A percentile compares a stretch with the other conserved stretches of the same genome.
Conservation (phyloP, 805 yeast genomes). For the Grigorovia transvaalensis region DNA sequence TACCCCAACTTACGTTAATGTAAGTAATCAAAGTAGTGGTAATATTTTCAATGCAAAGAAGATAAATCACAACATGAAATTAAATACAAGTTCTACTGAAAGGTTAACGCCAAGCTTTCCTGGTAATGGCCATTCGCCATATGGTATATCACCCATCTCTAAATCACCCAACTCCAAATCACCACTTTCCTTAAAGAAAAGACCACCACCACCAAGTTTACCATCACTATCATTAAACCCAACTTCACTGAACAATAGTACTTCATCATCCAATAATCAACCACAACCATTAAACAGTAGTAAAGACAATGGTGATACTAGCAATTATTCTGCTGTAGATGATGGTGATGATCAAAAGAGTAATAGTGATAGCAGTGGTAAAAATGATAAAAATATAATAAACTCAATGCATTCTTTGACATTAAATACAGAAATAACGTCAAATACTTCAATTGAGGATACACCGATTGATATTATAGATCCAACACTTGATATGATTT, state of each 20-base stretch:
- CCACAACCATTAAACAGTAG: constrained; percentile 2
- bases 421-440: not conserved
- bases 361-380: not conserved
- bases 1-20: not conserved
- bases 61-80: not conserved
- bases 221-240: constrained; percentile 7
- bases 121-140: not conserved
- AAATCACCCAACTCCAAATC: constrained; percentile 1
- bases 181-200: constrained; percentile 12
- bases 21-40: not conserved
- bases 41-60: not conserved
- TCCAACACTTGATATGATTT: not conserved
- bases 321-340: not conserved
- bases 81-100: not conserved
- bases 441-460: not conserved
- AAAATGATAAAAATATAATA: not conserved
- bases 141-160: not conserved
- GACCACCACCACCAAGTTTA: constrained; percentile 26
- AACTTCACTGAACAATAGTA: not conserved
- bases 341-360: not conserved
- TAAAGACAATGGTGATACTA: not conserved
- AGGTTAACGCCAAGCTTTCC: constrained; percentile 7
- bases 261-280: not conserved
- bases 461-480: not conserved
- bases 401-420: not conserved